Evolutionary conservation across 2,329 filamentous ascomycete species (phyloP).

Genomic region (Diplodia scrobiculata): DNA sequence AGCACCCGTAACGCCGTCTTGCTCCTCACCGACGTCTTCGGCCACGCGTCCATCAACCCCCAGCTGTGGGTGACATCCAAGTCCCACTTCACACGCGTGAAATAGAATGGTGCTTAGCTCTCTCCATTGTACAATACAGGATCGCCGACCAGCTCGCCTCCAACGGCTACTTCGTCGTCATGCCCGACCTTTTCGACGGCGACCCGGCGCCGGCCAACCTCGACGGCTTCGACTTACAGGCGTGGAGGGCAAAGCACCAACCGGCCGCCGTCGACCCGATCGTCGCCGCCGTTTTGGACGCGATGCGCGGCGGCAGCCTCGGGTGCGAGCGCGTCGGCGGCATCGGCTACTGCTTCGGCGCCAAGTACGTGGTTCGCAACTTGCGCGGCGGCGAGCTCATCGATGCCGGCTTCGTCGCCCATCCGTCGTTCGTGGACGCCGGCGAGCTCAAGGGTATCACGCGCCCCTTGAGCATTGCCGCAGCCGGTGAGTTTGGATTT

Average conservation of each 20-base stretch:
- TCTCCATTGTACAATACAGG: constrained; percentile 31
- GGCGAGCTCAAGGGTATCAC: constrained; percentile 61
- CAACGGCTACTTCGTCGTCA: constrained; percentile 69
- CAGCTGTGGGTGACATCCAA: constrained; percentile 42
- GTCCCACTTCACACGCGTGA: too few relatives aligned
- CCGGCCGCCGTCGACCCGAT: constrained; percentile 56
- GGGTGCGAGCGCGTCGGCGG: constrained; percentile 52
- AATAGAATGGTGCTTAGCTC: too few relatives aligned
- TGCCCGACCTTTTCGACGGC: constrained; percentile 72
- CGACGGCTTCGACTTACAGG: constrained; percentile 53
- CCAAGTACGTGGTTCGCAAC: constrained; percentile 64
- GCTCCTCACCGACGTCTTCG: constrained; percentile 61
- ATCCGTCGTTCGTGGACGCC: constrained; percentile 71
- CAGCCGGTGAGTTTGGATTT: constrained; percentile 53
- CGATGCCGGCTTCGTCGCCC: constrained; percentile 72
- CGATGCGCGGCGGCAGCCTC: constrained; percentile 49
- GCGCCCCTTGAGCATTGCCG: constrained; percentile 63
- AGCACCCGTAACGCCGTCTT: constrained; percentile 59
- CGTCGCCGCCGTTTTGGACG: constrained; percentile 51
- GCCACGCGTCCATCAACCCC: constrained; percentile 56
- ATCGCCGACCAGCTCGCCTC: constrained; percentile 75
- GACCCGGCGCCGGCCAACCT: constrained; percentile 59
- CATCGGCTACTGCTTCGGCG: constrained; percentile 56
- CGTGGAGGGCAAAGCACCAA: constrained; percentile 53
- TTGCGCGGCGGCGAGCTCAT: constrained; percentile 53